A percentile compares a stretch with the other conserved stretches of the same genome.
Evolutionary conservation across 2,329 filamentous ascomycete species (phyloP).

Genomic region (Seiridium unicorne): DNA sequence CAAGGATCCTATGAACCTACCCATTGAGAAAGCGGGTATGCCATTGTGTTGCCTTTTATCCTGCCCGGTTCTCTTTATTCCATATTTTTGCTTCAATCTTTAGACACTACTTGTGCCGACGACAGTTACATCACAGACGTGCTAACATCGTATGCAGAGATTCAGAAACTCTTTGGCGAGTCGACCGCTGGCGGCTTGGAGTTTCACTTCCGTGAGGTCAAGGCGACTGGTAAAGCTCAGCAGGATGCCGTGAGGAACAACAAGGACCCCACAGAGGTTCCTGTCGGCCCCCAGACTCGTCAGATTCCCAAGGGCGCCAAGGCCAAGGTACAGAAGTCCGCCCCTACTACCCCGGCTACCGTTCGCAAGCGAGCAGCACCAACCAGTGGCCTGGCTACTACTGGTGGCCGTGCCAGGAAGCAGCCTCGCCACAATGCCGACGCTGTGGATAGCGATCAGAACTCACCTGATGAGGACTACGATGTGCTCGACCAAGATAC

Average conservation of each 20-base stretch:
- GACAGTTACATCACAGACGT: not conserved
- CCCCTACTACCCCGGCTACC: constrained; percentile 4
- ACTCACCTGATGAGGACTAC: constrained; percentile 24
- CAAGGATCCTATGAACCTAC: constrained; percentile 32
- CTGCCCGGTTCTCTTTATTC: not conserved
- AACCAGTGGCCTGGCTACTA: not conserved
- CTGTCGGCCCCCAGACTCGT: not conserved
- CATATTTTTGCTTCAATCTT: not conserved
- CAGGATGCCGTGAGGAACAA: constrained; percentile 41
- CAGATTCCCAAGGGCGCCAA: not conserved
- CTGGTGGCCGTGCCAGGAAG: constrained; percentile 13
- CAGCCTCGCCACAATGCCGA: not conserved
- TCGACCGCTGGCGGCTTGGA: constrained; percentile 57
- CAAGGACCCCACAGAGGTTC: constrained; percentile 43
- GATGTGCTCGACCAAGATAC: constrained; percentile 24
- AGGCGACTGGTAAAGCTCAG: constrained; percentile 49
- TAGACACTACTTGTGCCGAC: too few species aligned
- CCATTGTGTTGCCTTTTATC: not conserved
- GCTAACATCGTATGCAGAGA: constrained; percentile 39
- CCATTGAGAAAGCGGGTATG: constrained; percentile 17
- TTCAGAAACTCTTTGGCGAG: constrained; percentile 58
- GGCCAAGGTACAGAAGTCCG: not conserved
- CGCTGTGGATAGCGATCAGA: constrained; percentile 17
- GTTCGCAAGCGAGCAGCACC: not conserved
- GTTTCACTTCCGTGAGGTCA: constrained; percentile 59